Conservation (phyloP, 257 asterid genomes). For the Orobanche coerulescens region DNA sequence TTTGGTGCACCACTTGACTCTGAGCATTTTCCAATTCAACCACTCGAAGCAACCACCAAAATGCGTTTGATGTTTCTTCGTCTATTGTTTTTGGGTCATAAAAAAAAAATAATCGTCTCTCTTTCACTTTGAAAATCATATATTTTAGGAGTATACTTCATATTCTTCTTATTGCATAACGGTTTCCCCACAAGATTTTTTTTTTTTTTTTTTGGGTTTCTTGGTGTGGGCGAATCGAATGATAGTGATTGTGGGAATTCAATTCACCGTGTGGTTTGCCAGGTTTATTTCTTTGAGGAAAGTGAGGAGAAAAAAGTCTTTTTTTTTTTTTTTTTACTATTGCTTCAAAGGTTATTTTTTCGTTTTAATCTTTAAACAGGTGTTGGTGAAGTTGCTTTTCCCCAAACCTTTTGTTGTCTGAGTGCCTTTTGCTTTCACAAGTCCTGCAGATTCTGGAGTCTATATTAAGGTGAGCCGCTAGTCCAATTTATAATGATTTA, state of each 20-base stretch:
- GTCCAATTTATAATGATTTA: slow-evolving; percentile 18
- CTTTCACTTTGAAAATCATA: slow-evolving; percentile 29
- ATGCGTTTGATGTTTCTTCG: slow-evolving; percentile 47
- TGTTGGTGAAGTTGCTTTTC: slow-evolving; percentile 23
- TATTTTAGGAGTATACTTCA: slow-evolving; percentile 7
- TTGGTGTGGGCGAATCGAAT: slow-evolving; percentile 19
- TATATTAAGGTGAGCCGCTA: slow-evolving; percentile 35
- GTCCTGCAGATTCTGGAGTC: slow-evolving; percentile 15
- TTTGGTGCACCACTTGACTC: neutral
- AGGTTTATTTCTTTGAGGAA: neutral
- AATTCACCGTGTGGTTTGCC: slow-evolving; percentile 2
- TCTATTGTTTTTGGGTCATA: slow-evolving; percentile 46
- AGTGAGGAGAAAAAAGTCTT: slow-evolving; percentile 4
- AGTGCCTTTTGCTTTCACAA: neutral
- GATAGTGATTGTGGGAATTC: slow-evolving; percentile 14
- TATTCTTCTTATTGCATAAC: slow-evolving; percentile 5
- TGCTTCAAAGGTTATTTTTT: slow-evolving; percentile 20
- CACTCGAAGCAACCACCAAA: slow-evolving; percentile 22
- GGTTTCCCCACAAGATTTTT: slow-evolving; percentile 11
- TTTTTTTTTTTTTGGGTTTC: slow-evolving; percentile 13
- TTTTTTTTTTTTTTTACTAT: slow-evolving; percentile 12
- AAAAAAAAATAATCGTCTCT: slow-evolving; percentile 11
- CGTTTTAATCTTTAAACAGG: slow-evolving; percentile 21
- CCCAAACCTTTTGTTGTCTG: slow-evolving; percentile 24
- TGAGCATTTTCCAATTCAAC: slow-evolving; percentile 21